A percentile compares a stretch with the other conserved stretches of the same genome.
phyloP scores from a whole-genome alignment of 2,329 filamentous ascomycete genomes.

The Aschersonia sp. region DNA sequence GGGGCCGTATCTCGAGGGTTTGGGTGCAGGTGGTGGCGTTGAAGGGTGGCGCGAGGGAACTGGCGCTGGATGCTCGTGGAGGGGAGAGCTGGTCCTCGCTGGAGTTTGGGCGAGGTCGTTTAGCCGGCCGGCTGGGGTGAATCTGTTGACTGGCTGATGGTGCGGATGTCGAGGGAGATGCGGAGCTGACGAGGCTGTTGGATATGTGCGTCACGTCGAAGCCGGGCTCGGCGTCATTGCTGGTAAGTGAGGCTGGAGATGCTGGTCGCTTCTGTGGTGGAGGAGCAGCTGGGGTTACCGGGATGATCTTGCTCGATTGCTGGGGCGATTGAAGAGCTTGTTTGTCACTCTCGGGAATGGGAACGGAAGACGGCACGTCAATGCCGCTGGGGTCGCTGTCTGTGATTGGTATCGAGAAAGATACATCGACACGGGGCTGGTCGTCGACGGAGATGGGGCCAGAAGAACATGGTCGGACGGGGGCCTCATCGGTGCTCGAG shows the following conservation, averaged over 20 bases:
- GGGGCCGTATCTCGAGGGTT: constrained; percentile 36
- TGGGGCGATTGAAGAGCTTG: background rate
- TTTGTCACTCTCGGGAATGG: background rate
- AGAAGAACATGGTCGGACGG: background rate
- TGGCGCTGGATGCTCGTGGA: background rate
- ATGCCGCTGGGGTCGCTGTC: no score
- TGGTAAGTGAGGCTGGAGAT: background rate
- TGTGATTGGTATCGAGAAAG: no score
- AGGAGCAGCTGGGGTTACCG: constrained; percentile 10
- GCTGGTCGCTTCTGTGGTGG: background rate
- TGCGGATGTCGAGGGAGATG: constrained; percentile 4
- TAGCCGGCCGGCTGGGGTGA: constrained; percentile 5
- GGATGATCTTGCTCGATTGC: constrained; percentile 8
- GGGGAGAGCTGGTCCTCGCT: background rate
- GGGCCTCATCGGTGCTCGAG: no score
- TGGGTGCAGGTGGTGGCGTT: constrained; percentile 10
- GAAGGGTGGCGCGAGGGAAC: constrained; percentile 3
- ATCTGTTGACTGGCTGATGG: constrained; percentile 11
- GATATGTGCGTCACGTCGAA: constrained; percentile 19
- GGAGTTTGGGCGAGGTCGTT: constrained; percentile 2
- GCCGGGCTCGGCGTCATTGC: constrained; percentile 1
- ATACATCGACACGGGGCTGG: background rate
- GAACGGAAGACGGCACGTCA: background rate
- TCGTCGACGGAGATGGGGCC: background rate
- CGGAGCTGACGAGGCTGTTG: constrained; percentile 12